Evolutionary conservation across 2,329 filamentous ascomycete genomes (phyloP).

Genomic region (Camptophora hylomeconis): DNA sequence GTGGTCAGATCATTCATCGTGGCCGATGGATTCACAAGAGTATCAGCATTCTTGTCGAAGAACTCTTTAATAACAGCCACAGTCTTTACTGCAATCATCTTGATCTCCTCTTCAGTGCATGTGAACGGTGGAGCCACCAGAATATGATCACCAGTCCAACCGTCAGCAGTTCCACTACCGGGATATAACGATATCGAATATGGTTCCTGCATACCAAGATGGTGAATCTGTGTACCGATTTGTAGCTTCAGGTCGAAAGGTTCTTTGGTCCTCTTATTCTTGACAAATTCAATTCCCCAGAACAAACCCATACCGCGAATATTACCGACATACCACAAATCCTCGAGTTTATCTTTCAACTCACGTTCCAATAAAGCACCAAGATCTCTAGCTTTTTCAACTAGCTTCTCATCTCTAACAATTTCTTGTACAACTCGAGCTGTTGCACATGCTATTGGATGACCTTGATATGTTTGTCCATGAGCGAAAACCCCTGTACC

Average conservation of each 20-base stretch:
- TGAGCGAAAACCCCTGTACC: constrained; percentile 40
- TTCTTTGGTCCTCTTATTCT: constrained; percentile 40
- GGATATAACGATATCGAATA: constrained; percentile 34
- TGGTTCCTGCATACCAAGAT: constrained; percentile 26
- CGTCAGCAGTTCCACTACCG: constrained; percentile 38
- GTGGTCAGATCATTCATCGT: too few species aligned
- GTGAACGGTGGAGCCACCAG: constrained; percentile 42
- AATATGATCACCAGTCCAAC: constrained; percentile 39
- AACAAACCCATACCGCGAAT: constrained; percentile 47
- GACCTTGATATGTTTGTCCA: constrained; percentile 46
- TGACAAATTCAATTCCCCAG: constrained; percentile 48
- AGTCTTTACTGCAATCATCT: constrained; percentile 36
- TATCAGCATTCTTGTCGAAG: constrained; percentile 7
- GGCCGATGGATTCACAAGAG: too few species aligned
- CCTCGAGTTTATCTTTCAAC: constrained; percentile 31
- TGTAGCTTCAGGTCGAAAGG: constrained; percentile 34
- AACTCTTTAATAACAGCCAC: constrained; percentile 35
- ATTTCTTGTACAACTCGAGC: constrained; percentile 39
- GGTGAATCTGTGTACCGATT: constrained; percentile 34
- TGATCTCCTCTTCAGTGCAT: constrained; percentile 34
- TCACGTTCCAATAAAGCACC: constrained; percentile 24
- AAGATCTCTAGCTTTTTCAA: constrained; percentile 28
- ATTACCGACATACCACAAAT: constrained; percentile 41
- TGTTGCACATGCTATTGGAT: constrained; percentile 42
- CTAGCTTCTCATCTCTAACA: constrained; percentile 35